Evolutionary conservation across 2,329 filamentous ascomycete species (phyloP).

Genomic region (Neonectria sp.): DNA sequence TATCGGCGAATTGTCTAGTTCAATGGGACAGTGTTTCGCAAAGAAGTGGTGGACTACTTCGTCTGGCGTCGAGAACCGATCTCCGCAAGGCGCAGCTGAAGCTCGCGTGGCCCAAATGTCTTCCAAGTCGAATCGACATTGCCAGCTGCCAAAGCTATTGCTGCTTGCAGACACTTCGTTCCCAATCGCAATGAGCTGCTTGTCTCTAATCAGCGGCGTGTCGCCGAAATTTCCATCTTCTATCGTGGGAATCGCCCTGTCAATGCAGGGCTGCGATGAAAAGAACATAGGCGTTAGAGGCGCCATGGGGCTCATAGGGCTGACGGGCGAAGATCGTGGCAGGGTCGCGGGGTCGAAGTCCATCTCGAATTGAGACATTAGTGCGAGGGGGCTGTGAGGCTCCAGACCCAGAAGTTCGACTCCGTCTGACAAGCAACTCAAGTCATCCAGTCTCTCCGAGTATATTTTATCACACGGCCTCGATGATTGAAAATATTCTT

Average conservation of each 20-base stretch:
- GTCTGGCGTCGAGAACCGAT: conserved; percentile 11
- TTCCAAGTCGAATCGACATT: conserved; percentile 9
- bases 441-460: background rate
- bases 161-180: conserved; percentile 4
- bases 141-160: conserved; percentile 16
- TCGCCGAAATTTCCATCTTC: background rate
- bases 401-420: background rate
- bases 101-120: background rate
- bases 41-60: conserved; percentile 17
- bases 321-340: background rate
- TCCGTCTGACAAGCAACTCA: background rate
- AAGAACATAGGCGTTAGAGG: background rate
- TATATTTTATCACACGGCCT: background rate
- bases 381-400: background rate
- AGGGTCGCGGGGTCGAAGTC: background rate
- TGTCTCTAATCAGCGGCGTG: conserved; percentile 13
- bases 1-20: conserved; percentile 1
- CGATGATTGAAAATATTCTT: conserved; percentile 17
- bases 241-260: background rate
- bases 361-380: background rate
- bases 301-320: conserved; percentile 4
- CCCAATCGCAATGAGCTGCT: conserved; percentile 22
- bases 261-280: background rate
- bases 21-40: conserved; percentile 7
- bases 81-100: background rate